A percentile compares a stretch with the other conserved stretches of the same genome.
phyloP scores from a whole-genome alignment of 768 basidiomycete species.

The Boletus reticulatus region DNA sequence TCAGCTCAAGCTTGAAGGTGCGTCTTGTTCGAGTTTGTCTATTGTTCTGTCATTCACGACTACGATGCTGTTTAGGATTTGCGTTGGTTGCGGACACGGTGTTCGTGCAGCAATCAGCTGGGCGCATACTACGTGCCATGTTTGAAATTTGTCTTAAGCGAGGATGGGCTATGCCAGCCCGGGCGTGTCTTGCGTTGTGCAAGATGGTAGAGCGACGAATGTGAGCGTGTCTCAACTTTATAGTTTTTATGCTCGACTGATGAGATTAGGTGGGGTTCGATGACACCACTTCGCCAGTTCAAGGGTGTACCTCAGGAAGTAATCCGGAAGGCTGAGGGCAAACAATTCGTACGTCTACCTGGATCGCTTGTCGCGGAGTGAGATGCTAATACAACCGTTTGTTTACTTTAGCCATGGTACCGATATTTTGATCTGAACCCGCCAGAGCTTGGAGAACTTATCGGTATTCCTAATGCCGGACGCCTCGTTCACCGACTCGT shows the following conservation, averaged over 20 bases:
- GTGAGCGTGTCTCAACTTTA: slow-evolving; percentile 38
- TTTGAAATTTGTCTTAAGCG: slow-evolving; percentile 44
- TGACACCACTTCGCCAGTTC: slow-evolving; percentile 97
- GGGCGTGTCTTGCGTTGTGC: slow-evolving; percentile 88
- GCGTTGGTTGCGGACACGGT: slow-evolving; percentile 60
- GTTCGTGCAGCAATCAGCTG: slow-evolving; percentile 96
- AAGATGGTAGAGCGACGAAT: slow-evolving; percentile 93
- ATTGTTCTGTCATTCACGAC: background rate
- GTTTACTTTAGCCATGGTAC: slow-evolving; percentile 74
- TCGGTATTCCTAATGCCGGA: slow-evolving; percentile 93
- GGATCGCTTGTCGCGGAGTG: background rate
- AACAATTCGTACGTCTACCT: slow-evolving; percentile 78
- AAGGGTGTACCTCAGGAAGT: slow-evolving; percentile 85
- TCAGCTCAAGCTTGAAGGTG: slow-evolving; percentile 4
- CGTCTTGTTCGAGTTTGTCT: slow-evolving; percentile 20
- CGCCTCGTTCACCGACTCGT: slow-evolving; percentile 89
- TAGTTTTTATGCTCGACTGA: background rate
- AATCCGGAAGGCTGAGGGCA: slow-evolving; percentile 88
- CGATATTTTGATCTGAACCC: slow-evolving; percentile 92
- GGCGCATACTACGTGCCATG: slow-evolving; percentile 39
- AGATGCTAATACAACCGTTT: background rate
- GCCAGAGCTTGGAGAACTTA: slow-evolving; percentile 92
- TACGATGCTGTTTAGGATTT: background rate
- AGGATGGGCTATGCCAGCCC: slow-evolving; percentile 95
- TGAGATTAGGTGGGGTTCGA: slow-evolving; percentile 83